Evolutionary conservation across 2,329 filamentous ascomycete genomes (phyloP), one percentile per base, ranked within the genome.

Genomic region (Coniochaeta hoffmannii): DNA sequence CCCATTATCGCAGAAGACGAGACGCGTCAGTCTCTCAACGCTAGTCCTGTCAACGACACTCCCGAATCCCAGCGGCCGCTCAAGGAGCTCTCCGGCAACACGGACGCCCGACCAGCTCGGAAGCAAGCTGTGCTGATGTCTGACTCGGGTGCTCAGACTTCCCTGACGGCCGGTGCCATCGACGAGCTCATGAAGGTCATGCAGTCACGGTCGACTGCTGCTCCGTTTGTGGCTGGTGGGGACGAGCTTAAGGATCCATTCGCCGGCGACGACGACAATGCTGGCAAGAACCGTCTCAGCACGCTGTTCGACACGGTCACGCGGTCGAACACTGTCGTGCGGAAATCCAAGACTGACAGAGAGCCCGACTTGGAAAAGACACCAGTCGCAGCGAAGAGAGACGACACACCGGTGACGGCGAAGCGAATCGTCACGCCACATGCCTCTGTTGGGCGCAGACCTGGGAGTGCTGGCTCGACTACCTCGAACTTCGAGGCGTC

Each of bases 141-240:
- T 19, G 90, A 96, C 63, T 86, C 88, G 61, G 82, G 86, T 54
- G 87, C 88, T 14, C 93, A 97, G 71, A 97, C 92, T 24, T 79
- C 87, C 36, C 76, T 97, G 30, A 95, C 90, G n/a, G 82, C 89
- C 0, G 82, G 88, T 52, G 85, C 88, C 55, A 90, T 96, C 60
- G 91, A 96, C 62, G 80, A 83, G 55, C 78, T 96, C 64, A 72
- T 95, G 55, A 79, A 80, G 61, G 76, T 34, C 32, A 19, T 22
- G 9, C 49, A 31, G 11, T n/a, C 49, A 10, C 17, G 15, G n/a
- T 51, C 49, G 15, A 19, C 49, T 4, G 83, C 82, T 62, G 58
- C 58, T 36, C 64, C 64, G 24, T 64, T 66, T 31, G 67, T 64
- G 19, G 58, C 61, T 26, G 59, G 62, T 28, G 63, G 61, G 12